Evolutionary conservation across 2,329 filamentous ascomycete genomes (phyloP).

Genomic region (Lecanosticta acicola): DNA sequence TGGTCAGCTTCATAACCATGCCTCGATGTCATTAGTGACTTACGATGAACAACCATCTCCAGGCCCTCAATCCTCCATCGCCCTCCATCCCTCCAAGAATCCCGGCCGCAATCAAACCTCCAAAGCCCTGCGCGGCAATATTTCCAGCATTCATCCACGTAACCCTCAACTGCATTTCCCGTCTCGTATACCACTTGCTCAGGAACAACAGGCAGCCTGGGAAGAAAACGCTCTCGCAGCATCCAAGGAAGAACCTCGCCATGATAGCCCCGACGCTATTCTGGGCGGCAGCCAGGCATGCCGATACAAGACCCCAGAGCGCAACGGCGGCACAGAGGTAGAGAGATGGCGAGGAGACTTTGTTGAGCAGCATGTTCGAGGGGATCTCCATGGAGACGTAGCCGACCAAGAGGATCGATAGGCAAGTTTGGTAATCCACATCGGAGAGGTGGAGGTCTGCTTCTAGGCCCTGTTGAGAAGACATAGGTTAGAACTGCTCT

Average conservation of each 20-base stretch:
- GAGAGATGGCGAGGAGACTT: conserved; percentile 34
- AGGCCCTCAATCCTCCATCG: conserved; percentile 33
- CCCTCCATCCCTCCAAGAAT: conserved; percentile 33
- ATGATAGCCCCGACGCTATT: conserved; percentile 14
- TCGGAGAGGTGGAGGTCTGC: conserved; percentile 10
- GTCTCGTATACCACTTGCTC: conserved; percentile 34
- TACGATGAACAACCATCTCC: conserved; percentile 39
- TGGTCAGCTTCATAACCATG: background rate
- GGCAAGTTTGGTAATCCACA: conserved; percentile 10
- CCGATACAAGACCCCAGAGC: conserved; percentile 38
- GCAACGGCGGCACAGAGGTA: conserved; percentile 37
- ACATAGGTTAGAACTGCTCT: background rate
- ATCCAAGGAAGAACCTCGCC: conserved; percentile 19
- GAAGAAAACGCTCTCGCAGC: conserved; percentile 31
- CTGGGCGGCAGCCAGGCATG: conserved; percentile 31
- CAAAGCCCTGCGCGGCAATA: conserved; percentile 37
- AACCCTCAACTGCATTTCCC: conserved; percentile 36
- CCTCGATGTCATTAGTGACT: background rate
- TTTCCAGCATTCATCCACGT: conserved; percentile 37
- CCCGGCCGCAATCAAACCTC: conserved; percentile 35
- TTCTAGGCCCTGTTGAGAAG: conserved; percentile 6
- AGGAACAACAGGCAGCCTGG: conserved; percentile 32
- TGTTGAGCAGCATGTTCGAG: conserved; percentile 43
- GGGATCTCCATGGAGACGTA: conserved; percentile 35
- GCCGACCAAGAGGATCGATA: conserved; percentile 12